Base-by-base conservation (phyloP, 495 filamentous ascomycete species). In the Penicillium atrosanguineum region DNA sequence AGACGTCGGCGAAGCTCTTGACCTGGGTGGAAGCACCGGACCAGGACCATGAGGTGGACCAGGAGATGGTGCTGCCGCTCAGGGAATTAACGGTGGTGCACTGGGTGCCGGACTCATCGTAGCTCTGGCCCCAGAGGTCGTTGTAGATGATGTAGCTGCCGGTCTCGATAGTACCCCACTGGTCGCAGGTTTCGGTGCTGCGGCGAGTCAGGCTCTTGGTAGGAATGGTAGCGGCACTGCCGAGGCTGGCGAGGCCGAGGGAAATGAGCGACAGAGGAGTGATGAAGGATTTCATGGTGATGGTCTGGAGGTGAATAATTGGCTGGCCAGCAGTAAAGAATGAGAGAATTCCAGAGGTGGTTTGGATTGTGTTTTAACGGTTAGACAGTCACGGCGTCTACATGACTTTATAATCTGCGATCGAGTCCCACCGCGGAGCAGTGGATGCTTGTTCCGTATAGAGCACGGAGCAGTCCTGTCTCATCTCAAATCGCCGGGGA, bases 1-100 rank as follows among this genome's bases (percentile, higher is more conserved):
- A 75, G 15, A 70, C 79, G 45, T 84, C 84, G 41, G 84, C 75
- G 57, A 71, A 87, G 50, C 78, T 82, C 73, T 87, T 87, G 48
- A 87, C 83, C 50, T 72, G 68, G 55, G 53, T 66, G 3, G 66
- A 45, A 12, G 71, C 74, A 16, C 81, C 80, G 11, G 68, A 64
- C 84, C 83, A 87, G 21, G 75, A 65, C 80, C 79, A 87, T 16
- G 60, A 69, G 5, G 83, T 82, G 48, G 76, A 70, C 83, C 83
- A 87, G 44, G 73, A 65, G 47, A 86, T 67, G 1, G 55, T 76
- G 55, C 53, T 68, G 42, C 74, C 72, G 49, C 60, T 74, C 36
- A 73, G 56, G 11, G 73, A 74, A 60, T 79, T 74, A 23, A 85
- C 63, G 1, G 70, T 73, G 9, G 80, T 79, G 73, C 84, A 87